Conservation (phyloP, 495 filamentous ascomycete species). For the Penicillium parvum region DNA sequence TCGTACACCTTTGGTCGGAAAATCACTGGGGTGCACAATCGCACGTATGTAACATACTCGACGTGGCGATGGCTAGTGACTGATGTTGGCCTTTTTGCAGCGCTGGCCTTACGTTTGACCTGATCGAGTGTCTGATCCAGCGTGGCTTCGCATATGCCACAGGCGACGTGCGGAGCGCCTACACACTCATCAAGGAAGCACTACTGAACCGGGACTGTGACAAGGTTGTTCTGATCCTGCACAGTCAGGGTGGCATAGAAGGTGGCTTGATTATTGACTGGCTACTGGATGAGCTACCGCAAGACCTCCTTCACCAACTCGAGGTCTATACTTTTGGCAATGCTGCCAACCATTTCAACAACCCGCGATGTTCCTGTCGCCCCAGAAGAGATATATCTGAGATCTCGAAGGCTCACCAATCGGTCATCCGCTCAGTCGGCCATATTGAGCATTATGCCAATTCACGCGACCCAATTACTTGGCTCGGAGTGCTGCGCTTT, state of each 20-base stretch:
- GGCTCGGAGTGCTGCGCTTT: slow-evolving; percentile 72
- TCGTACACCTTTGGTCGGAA: slow-evolving; percentile 70
- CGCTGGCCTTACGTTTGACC: slow-evolving; percentile 64
- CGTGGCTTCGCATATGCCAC: slow-evolving; percentile 72
- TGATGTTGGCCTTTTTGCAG: slow-evolving; percentile 19
- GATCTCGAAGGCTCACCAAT: neutral
- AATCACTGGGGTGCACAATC: slow-evolving; percentile 78
- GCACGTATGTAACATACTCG: slow-evolving; percentile 46
- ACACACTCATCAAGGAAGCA: slow-evolving; percentile 26
- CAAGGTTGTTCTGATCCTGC: slow-evolving; percentile 73
- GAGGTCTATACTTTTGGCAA: slow-evolving; percentile 86
- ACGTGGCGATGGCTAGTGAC: neutral
- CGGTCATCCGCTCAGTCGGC: slow-evolving; percentile 36
- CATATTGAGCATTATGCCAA: slow-evolving; percentile 88
- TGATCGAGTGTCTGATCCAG: slow-evolving; percentile 73
- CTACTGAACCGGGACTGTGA: slow-evolving; percentile 45
- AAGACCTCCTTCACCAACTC: slow-evolving; percentile 59
- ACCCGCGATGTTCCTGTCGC: slow-evolving; percentile 49
- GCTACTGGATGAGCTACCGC: slow-evolving; percentile 70
- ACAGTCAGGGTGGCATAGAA: slow-evolving; percentile 81
- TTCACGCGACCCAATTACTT: slow-evolving; percentile 66
- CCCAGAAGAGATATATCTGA: slow-evolving; percentile 4
- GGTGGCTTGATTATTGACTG: slow-evolving; percentile 71
- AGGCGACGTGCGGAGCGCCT: slow-evolving; percentile 54
- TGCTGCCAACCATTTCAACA: slow-evolving; percentile 86